Base-by-base conservation (phyloP, 2,329 filamentous ascomycete genomes). In the Mollisiaceae sp. region DNA sequence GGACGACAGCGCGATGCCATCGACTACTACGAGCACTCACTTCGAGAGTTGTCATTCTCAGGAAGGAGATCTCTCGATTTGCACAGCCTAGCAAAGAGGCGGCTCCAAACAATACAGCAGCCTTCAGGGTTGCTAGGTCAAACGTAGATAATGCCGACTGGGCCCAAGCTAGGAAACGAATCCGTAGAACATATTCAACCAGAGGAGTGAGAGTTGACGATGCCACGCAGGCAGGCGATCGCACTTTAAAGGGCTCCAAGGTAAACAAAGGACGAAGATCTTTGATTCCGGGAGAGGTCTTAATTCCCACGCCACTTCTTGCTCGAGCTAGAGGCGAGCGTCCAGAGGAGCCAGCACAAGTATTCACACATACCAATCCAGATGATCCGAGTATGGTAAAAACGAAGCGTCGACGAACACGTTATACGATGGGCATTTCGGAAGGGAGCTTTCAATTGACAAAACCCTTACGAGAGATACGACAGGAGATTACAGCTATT, bases 1-100 rank as follows among this genome's bases (percentile, higher is more conserved):
- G 80, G 80, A 82, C 79, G 12, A 73, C 80, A 24, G 75, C 79
- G 39, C 77, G 80, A 65, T 82, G 80, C 61, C 76, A 81, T 61
- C 78, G 80, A 24, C 70, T 82, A 50, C 75, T 82, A 39, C 78
- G 80, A 38, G 78, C 79, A 8, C 69, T 82, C 62, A 75, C 79
- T 35, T 82, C 80, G 14, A 75, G 79, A 54, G 77, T 82, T 41
- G 74, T 77, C 67, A 77, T 79, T 41, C 70, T 82, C 2, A 76
- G 75, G 27, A 80, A 77, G 63, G 76, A 78, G 5, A 62, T 73
- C 18, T 62, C 69, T 47, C 64, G 67, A 35, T 67, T 70, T 22
- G 24, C 15, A 14, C 47, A 27, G 14, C 22, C 50, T 15, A 12
- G 24, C 12, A 54, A 54, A 18, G 50, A 54, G 3, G 6, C 24